Conservation (phyloP, 345 rosid genomes). For the Capsella bursapastoris region DNA sequence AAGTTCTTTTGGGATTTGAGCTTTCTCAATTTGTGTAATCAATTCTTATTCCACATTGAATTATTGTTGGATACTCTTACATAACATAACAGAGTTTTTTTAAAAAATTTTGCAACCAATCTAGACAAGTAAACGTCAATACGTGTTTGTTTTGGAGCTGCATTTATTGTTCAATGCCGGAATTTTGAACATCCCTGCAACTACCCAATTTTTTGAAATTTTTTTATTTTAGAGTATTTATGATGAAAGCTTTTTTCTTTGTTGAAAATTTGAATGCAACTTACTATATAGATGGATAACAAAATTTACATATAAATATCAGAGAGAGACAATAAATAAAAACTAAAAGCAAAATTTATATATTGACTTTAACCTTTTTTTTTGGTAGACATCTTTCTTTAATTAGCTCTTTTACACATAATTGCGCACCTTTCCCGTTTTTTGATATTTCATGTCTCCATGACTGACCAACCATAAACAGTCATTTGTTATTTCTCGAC, state of each 20-base stretch:
- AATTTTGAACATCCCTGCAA: slow-evolving; percentile 5
- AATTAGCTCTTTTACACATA: slow-evolving; percentile 28
- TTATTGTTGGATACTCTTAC: slow-evolving; percentile 21
- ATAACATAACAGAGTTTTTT: background rate
- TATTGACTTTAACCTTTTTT: slow-evolving; percentile 37
- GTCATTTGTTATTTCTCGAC: slow-evolving; percentile 14
- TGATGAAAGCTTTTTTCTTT: background rate
- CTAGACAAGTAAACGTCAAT: background rate
- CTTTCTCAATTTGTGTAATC: background rate
- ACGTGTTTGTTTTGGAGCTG: slow-evolving; percentile 7
- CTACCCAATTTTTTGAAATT: background rate
- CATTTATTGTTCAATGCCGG: slow-evolving; percentile 30
- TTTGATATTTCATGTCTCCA: slow-evolving; percentile 43
- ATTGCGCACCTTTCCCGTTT: slow-evolving; percentile 38
- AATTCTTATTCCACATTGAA: slow-evolving; percentile 10
- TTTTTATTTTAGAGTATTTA: background rate
- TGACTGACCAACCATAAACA: slow-evolving; percentile 32
- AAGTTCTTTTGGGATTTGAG: slow-evolving; percentile 34
- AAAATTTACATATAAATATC: background rate
- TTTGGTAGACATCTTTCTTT: slow-evolving; percentile 35
- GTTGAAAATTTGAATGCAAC: slow-evolving; percentile 1
- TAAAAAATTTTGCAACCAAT: background rate
- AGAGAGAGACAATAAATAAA: background rate
- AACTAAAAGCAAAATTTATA: slow-evolving; percentile 11
- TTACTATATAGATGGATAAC: background rate